Evolutionary conservation across 345 rosid species (phyloP).

Genomic region (Nephelium lappaceum): DNA sequence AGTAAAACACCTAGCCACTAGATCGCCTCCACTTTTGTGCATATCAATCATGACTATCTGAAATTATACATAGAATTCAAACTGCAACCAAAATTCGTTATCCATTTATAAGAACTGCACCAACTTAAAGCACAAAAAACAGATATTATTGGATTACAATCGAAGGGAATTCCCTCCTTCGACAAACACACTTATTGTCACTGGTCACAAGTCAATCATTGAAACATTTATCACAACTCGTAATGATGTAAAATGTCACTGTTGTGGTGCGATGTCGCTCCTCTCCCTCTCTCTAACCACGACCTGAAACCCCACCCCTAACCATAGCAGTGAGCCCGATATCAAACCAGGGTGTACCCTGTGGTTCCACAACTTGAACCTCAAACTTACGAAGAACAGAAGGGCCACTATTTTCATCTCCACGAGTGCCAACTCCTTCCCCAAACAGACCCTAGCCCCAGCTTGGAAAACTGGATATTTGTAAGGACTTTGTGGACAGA

Average conservation of each 20-base stretch:
- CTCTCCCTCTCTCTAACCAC: slow-evolving; percentile 20
- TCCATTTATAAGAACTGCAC: too few relatives aligned
- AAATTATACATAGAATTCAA: too few relatives aligned
- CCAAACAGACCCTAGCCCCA: slow-evolving; percentile 45
- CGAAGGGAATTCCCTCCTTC: not conserved
- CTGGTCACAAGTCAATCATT: not conserved
- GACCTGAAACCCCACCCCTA: slow-evolving; percentile 29
- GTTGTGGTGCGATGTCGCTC: not conserved
- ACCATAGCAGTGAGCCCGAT: slow-evolving; percentile 30
- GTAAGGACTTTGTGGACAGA: slow-evolving; percentile 30
- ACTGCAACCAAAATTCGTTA: too few relatives aligned
- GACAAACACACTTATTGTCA: not conserved
- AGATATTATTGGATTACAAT: not conserved
- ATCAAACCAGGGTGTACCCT: slow-evolving; percentile 23
- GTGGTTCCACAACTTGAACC: slow-evolving; percentile 30
- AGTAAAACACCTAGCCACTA: too few relatives aligned
- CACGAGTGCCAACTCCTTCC: slow-evolving; percentile 44
- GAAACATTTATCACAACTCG: not conserved
- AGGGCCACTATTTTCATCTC: slow-evolving; percentile 48
- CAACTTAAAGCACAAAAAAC: not conserved
- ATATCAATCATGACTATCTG: too few relatives aligned
- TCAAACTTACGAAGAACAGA: slow-evolving; percentile 34
- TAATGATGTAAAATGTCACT: too few relatives aligned
- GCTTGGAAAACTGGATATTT: slow-evolving; percentile 50
- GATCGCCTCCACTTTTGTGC: too few relatives aligned